Base-by-base conservation (phyloP, 371 early-diverging fungal genomes). In the Apophysomyces sp. region DNA sequence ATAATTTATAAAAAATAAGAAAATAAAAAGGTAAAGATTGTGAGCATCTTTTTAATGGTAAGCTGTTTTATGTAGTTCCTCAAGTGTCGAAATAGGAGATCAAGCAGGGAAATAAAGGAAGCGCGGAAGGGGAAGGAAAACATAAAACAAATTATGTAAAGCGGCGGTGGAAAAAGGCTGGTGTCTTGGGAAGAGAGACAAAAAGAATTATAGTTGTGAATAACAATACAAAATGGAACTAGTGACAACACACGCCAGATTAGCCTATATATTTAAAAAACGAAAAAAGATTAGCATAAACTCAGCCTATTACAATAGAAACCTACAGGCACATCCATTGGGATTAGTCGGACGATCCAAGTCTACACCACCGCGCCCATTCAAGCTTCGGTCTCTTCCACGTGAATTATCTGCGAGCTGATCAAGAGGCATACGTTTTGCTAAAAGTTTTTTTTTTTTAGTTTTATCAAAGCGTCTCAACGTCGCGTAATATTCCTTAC, bases 401-500 rank as follows among this genome's bases (percentile, higher is more conserved):
- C 77, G 76, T 41, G 77, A 71, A 51, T 65, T 75, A 55, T 77
- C 70, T 15, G 76, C 77, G 7, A 77, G 67, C 55, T 80, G 80
- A 55, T 80, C 77, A 44, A 77, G 67, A 30, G 80, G 77, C 76
- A 77, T 77, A 21, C 70, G 71, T 63, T 73, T 73, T 18, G 76
- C 76, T 63, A 24, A 15, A 39, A n/a, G n/a, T n/a, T n/a, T n/a
- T n/a, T n/a, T n/a, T n/a, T n/a, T n/a, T n/a, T n/a, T n/a, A n/a
- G n/a, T n/a, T n/a, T n/a, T n/a, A n/a, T n/a, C n/a, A n/a, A n/a
- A n/a, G n/a, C n/a, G n/a, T n/a, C n/a, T n/a, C n/a, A n/a, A n/a
- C n/a, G n/a, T n/a, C n/a, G n/a, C n/a, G n/a, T n/a, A n/a, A n/a
- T 27, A 15, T 6, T 41, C 24, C 71, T 61, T 81, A 86, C 94